Evolutionary conservation across 768 basidiomycete species (phyloP).

Genomic region (Auricularia sp.): DNA sequence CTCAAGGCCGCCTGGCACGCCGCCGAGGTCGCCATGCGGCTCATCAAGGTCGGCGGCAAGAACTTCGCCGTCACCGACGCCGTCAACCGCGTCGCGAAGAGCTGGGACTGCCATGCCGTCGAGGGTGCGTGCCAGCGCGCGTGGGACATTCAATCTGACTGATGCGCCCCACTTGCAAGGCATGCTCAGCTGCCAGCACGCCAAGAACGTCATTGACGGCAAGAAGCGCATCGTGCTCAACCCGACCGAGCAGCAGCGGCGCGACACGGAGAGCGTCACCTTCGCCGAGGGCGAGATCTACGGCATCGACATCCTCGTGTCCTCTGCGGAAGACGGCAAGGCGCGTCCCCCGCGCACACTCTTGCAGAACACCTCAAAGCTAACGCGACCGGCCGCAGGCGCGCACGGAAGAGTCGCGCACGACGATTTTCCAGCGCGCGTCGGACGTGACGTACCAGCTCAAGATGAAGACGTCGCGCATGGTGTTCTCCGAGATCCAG

Average conservation of each 20-base stretch:
- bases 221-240: conserved; percentile 93
- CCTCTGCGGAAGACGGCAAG: conserved; percentile 85
- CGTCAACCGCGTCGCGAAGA: conserved; percentile 58
- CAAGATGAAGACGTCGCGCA: conserved; percentile 94
- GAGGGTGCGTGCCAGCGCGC: conserved; percentile 50
- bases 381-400: conserved; percentile 40
- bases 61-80: conserved; percentile 92
- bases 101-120: conserved; percentile 83
- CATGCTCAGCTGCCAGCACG: conserved; percentile 91
- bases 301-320: conserved; percentile 85
- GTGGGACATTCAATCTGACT: not conserved
- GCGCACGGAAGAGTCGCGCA: conserved; percentile 78
- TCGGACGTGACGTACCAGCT: conserved; percentile 82
- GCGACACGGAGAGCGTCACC: conserved; percentile 72
- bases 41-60: conserved; percentile 84
- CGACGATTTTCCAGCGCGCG: conserved; percentile 88
- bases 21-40: conserved; percentile 84
- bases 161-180: conserved; percentile 32
- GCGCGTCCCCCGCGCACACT: conserved; percentile 29
- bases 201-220: conserved; percentile 90
- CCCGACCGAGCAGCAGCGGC: conserved; percentile 73
- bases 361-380: too few species aligned
- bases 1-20: conserved; percentile 90
- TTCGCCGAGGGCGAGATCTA: conserved; percentile 94
- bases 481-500: conserved; percentile 94